A percentile compares a stretch with the other conserved stretches of the same genome.
Conservation (phyloP, 228 moss, liverwort and hornwort genomes). For the Sphagnum fallax region DNA sequence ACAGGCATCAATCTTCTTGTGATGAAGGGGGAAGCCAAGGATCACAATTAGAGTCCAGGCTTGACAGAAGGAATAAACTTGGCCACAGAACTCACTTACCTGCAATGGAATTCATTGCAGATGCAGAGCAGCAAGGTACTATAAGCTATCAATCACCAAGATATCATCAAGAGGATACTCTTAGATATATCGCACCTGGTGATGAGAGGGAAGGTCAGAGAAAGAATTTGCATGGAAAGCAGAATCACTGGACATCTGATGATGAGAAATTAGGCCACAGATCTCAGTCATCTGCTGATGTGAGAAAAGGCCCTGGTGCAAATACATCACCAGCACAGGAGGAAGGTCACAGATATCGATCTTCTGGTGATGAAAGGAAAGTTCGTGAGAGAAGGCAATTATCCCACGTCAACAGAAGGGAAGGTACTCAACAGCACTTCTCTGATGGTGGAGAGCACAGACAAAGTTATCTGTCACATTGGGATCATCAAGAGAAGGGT, state of each 20-base stretch:
- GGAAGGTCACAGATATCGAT: conserved; percentile 11
- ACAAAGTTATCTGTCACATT: conserved; percentile 1
- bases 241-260: not conserved
- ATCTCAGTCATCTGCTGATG: conserved; percentile 26
- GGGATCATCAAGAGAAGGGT: no score
- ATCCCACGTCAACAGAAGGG: conserved; percentile 6
- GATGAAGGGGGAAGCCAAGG: conserved; percentile 9
- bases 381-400: conserved; percentile 12
- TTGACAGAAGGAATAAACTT: conserved; percentile 20
- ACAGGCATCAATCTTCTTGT: conserved; percentile 10
- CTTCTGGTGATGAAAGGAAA: conserved; percentile 10
- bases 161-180: not conserved
- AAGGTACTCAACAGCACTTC: conserved; percentile 16
- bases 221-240: not conserved
- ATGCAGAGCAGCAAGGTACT: conserved; percentile 9
- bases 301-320: not conserved
- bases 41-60: conserved; percentile 3
- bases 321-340: conserved; percentile 10
- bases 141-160: conserved; percentile 2
- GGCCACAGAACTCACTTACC: conserved; percentile 35
- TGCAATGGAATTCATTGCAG: conserved; percentile 17
- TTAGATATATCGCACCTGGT: conserved; percentile 16
- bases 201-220: conserved; percentile 9
- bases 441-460: conserved; percentile 22
- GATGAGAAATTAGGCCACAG: conserved; percentile 10